A percentile compares a stretch with the other conserved stretches of the same genome.
Conservation (phyloP, 1,139 yeast genomes). For the Debaryomyces fabryi region DNA sequence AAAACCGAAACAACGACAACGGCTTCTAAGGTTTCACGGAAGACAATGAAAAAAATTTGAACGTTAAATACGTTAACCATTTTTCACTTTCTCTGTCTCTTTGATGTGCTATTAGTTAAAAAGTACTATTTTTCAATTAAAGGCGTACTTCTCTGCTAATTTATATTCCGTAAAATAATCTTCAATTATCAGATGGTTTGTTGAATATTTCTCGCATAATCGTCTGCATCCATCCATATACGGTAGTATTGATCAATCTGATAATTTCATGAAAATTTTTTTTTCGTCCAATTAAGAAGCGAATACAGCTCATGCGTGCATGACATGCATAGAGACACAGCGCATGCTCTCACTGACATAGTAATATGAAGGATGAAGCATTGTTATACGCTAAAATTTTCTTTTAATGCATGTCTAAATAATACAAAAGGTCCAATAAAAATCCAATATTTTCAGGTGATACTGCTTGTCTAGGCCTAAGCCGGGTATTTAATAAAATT, state of each 20-base stretch:
- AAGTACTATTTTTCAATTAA: background rate
- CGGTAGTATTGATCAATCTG: constrained; percentile 5
- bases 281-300: background rate
- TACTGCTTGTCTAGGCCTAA: background rate
- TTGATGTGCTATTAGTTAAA: background rate
- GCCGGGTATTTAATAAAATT: background rate
- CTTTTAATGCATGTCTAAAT: background rate
- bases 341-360: background rate
- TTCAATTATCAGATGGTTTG: background rate
- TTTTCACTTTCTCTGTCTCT: constrained; percentile 5
- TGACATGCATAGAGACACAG: background rate
- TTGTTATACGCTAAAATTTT: background rate
- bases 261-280: background rate
- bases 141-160: background rate
- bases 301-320: background rate
- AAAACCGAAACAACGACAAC: constrained; percentile 86
- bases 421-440: background rate
- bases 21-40: constrained; percentile 91
- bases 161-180: background rate
- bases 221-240: background rate
- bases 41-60: constrained; percentile 76
- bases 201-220: background rate
- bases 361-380: background rate
- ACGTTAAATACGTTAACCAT: constrained; percentile 55
- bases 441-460: background rate